Evolutionary conservation across 805 yeast species (phyloP).

Genomic region (Metschnikowia cerradonensis): DNA sequence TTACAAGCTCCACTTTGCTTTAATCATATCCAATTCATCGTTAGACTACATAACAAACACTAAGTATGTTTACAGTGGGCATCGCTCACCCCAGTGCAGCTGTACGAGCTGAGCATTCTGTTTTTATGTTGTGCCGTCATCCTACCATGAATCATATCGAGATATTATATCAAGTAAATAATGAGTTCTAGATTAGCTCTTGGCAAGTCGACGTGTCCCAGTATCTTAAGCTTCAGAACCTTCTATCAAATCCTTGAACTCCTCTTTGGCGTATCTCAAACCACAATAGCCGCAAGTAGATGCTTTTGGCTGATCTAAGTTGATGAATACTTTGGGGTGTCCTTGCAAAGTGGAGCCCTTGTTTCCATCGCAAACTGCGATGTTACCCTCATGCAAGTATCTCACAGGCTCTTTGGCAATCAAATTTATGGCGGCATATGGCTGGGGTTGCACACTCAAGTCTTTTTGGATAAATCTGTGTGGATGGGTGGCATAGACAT

Average conservation of each 20-base stretch:
- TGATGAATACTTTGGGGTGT: constrained; percentile 79
- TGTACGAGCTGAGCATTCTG: no score
- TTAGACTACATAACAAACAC: no score
- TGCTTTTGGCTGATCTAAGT: constrained; percentile 70
- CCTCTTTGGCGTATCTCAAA: constrained; percentile 56
- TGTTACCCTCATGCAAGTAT: constrained; percentile 48
- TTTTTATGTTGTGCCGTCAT: no score
- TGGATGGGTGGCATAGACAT: constrained; percentile 50
- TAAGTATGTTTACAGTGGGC: no score
- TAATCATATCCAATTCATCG: no score
- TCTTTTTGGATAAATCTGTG: constrained; percentile 68
- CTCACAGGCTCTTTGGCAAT: constrained; percentile 70
- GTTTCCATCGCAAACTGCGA: constrained; percentile 84
- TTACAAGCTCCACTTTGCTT: no score
- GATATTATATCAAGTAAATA: background rate
- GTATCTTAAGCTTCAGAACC: constrained; percentile 7
- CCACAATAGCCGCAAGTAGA: constrained; percentile 83
- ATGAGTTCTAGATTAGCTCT: background rate
- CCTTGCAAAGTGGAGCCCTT: constrained; percentile 66
- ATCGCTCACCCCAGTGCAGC: no score
- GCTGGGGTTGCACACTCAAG: constrained; percentile 65
- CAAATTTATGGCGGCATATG: constrained; percentile 81
- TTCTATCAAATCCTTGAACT: constrained; percentile 41
- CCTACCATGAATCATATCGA: background rate
- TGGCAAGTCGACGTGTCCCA: background rate